phyloP scores from a whole-genome alignment of 768 basidiomycete species.

The Boletus sp. region DNA sequence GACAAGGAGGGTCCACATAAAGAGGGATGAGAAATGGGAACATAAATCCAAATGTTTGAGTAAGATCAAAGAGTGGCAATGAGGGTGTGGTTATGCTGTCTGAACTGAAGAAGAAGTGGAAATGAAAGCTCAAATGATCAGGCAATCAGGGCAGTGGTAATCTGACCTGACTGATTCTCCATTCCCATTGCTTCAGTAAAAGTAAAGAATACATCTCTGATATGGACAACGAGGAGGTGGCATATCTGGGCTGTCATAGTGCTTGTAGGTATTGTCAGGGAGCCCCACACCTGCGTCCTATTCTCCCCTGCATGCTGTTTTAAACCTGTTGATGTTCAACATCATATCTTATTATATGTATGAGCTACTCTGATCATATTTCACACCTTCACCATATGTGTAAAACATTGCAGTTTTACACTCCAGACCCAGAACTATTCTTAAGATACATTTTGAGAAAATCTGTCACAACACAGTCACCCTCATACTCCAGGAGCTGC shows the following conservation, averaged over 20 bases:
- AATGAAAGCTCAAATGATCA: slow-evolving; percentile 65
- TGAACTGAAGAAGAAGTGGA: slow-evolving; percentile 76
- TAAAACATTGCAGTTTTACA: no score
- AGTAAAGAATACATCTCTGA: slow-evolving; percentile 86
- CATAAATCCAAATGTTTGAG: slow-evolving; percentile 52
- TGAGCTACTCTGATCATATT: slow-evolving; percentile 4
- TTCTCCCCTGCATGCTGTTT: not conserved
- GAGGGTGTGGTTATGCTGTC: slow-evolving; percentile 34
- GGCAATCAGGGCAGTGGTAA: slow-evolving; percentile 48
- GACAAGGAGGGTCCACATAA: slow-evolving; percentile 62
- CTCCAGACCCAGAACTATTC: no score
- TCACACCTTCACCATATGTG: not conserved
- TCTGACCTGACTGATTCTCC: not conserved
- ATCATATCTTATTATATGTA: not conserved
- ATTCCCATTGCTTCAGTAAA: slow-evolving; percentile 50
- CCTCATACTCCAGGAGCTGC: no score
- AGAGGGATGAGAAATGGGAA: slow-evolving; percentile 79
- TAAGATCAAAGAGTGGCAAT: slow-evolving; percentile 51
- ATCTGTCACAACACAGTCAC: no score
- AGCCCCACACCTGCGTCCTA: not conserved
- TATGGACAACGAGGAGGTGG: slow-evolving; percentile 77
- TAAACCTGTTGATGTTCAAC: not conserved
- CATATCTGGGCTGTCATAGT: slow-evolving; percentile 33
- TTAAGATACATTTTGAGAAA: no score
- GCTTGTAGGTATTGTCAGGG: not conserved